A percentile compares a stretch with the other conserved stretches of the same genome.
Evolutionary conservation across 2,329 filamentous ascomycete genomes (phyloP).

Genomic region (Lasiodiplodia sp.): DNA sequence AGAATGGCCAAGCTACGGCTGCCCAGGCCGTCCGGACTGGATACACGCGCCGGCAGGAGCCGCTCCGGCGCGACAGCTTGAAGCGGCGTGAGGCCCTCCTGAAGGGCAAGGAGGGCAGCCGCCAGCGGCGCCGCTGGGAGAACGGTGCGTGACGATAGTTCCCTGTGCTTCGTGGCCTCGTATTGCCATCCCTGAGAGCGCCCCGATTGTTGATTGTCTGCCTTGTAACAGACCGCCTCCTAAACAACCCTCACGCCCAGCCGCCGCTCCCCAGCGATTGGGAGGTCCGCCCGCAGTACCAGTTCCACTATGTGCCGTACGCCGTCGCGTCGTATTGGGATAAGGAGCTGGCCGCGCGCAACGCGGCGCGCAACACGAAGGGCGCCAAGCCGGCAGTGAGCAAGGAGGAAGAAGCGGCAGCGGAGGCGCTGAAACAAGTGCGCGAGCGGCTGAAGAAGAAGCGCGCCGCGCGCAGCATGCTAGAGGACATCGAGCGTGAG

Average conservation of each 20-base stretch:
- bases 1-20: conserved; percentile 46
- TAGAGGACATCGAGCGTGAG: conserved; percentile 85
- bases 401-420: conserved; percentile 52
- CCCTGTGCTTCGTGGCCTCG: background rate
- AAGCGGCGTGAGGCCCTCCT: conserved; percentile 76
- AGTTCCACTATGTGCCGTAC: conserved; percentile 81
- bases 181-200: background rate
- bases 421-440: conserved; percentile 78
- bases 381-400: conserved; percentile 46
- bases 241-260: conserved; percentile 85
- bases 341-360: conserved; percentile 54
- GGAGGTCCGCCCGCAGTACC: conserved; percentile 82
- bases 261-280: conserved; percentile 85
- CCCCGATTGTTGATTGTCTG: background rate
- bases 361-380: conserved; percentile 51
- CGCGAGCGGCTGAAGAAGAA: conserved; percentile 80
- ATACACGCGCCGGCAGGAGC: conserved; percentile 61
- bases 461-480: conserved; percentile 78
- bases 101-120: conserved; percentile 89
- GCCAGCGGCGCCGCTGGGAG: conserved; percentile 90
- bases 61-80: conserved; percentile 66
- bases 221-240: conserved; percentile 72
- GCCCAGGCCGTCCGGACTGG: conserved; percentile 54
- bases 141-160: conserved; percentile 68
- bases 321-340: conserved; percentile 90